Base-by-base conservation (phyloP, 768 basidiomycete species). In the Strobilomyces dryophilus region DNA sequence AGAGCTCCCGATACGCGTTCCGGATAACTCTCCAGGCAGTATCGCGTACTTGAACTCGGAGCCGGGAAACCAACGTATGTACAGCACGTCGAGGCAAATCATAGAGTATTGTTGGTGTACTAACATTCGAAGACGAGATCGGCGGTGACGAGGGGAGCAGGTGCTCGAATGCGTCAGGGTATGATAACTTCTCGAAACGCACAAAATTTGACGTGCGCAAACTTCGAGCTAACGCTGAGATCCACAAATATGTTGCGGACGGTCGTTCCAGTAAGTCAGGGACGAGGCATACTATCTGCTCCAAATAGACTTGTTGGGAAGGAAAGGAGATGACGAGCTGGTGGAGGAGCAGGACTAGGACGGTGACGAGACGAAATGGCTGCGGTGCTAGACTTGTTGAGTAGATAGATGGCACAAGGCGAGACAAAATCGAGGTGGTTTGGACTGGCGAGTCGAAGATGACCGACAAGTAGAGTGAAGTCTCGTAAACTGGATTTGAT, bases 361-460 rank as follows among this genome's bases (percentile, higher is more conserved):
- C 60, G 2, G 74, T 71, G 18, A 61, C 36, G 27, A 66, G 58
- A 54, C 66, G 62, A 47, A 47, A 54, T 58, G 69, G 32, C 58
- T 60, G 54, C 46, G 37, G 54, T 36, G 39, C 24, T 4, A 45
- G 44, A 11, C n/a, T 35, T 40, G 61, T 53, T 18, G 62, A 65
- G 62, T 81, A 79, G 48, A 82, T 58, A 39, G 73, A 61, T 4
- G 80, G 79, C 26, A 88, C 65, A 24, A 90, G 76, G 57, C 80
- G 78, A 2, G 81, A 76, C 32, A 86, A 73, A 53, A 87, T 77
- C 17, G 85, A 78, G 8, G 77, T 77, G 4, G 81, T 79, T 67
- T 90, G 86, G 36, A 75, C 73, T 0, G 81, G 75, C 1, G 80
- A 79, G 45, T 77, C 73, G 71, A 89, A 90, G 29, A 87, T 57